Percentiles rank a stretch among this genome's conserved stretches.
These are phyloP conservation scores for Candolleomyces eurysporus DNA, from an alignment of 768 basidiomycete genomes.

Conservation along the genomic window DNA sequence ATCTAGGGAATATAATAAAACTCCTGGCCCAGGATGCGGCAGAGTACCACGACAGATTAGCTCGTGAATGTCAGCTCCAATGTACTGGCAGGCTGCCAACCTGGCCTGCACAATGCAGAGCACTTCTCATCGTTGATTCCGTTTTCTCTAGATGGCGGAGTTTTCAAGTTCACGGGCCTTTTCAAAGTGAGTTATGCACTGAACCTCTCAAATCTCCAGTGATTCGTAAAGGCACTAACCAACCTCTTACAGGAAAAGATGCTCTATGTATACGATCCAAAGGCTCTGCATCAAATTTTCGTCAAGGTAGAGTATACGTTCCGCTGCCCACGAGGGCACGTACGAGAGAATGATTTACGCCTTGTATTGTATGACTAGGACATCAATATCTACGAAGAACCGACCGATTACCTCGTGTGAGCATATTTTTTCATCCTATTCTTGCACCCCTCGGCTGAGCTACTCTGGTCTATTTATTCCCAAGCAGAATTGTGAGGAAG, in stretches of 20 bases:
- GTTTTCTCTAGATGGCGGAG: conserved; percentile 25
- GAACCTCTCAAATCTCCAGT: neutral
- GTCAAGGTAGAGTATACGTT: conserved; percentile 30
- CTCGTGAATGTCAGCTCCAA: neutral
- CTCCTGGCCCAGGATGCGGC: neutral
- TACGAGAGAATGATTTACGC: too few species aligned
- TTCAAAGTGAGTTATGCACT: conserved; percentile 29
- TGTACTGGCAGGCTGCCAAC: conserved; percentile 28
- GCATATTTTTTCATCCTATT: too few species aligned
- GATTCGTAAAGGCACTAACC: neutral
- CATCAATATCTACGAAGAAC: too few species aligned
- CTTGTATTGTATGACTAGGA: too few species aligned
- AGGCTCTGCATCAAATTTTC: conserved; percentile 43
- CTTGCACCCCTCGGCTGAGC: too few species aligned
- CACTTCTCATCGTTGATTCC: neutral
- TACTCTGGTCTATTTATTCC: too few species aligned
- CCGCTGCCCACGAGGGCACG: neutral
- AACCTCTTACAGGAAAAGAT: conserved; percentile 3
- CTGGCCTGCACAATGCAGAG: neutral
- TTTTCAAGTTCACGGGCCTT: conserved; percentile 29
- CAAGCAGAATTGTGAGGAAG: too few species aligned
- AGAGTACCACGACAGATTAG: neutral
- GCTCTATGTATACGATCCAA: conserved; percentile 43
- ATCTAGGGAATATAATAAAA: neutral
- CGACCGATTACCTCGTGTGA: too few species aligned